Conservation (phyloP, 2,329 filamentous ascomycete genomes). For the Aspergillus sp. region DNA sequence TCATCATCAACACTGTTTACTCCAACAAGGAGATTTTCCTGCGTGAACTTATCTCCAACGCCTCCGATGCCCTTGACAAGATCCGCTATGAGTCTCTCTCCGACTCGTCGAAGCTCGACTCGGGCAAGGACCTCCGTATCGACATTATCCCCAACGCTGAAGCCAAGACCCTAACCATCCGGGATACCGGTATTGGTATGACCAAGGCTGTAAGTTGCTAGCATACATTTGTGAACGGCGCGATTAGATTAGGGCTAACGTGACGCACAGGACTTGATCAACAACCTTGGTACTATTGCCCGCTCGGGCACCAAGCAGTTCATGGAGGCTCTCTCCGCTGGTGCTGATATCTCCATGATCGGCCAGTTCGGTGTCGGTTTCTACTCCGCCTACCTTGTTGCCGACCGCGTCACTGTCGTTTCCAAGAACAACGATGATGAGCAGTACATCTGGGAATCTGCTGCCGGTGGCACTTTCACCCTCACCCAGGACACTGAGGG, state of each 20-base stretch:
- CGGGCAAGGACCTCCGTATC: constrained; percentile 95
- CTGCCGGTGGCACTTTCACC: constrained; percentile 94
- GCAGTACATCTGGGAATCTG: constrained; percentile 99
- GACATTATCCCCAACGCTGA: constrained; percentile 98
- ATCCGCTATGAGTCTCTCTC: constrained; percentile 98
- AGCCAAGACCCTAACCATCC: constrained; percentile 94
- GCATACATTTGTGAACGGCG: background rate
- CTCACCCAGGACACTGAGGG: constrained; percentile 85
- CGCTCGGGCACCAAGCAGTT: constrained; percentile 99
- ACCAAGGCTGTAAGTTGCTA: constrained; percentile 85
- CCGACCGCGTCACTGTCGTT: constrained; percentile 88
- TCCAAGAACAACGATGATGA: constrained; percentile 99
- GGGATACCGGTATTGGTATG: constrained; percentile 98
- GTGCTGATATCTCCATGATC: constrained; percentile 99
- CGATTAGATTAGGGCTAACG: background rate
- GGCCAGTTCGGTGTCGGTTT: constrained; percentile 99
- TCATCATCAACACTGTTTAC: constrained; percentile 99
- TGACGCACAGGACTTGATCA: constrained; percentile 76
- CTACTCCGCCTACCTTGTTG: constrained; percentile 99
- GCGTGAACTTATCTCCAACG: constrained; percentile 96
- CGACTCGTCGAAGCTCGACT: constrained; percentile 94
- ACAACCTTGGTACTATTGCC: constrained; percentile 99
- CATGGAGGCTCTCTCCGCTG: constrained; percentile 97
- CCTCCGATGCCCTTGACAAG: constrained; percentile 99
- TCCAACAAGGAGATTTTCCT: constrained; percentile 99